Evolutionary conservation across 2,329 filamentous ascomycete species (phyloP).

Genomic region (Pseudocercospora ulei): DNA sequence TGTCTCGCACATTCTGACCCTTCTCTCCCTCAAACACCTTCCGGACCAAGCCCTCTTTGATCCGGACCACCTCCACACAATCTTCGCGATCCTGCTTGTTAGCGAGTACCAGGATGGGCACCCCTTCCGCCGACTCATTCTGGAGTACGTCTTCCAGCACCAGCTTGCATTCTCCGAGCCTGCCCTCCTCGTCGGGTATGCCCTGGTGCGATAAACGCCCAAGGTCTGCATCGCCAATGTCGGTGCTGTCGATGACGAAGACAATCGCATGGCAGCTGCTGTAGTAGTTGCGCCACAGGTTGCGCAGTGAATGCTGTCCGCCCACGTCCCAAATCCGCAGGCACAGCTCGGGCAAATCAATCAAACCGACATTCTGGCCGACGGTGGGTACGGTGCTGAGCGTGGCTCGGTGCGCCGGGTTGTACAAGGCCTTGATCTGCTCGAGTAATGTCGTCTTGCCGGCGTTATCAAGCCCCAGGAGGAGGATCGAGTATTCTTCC

Average conservation of each 20-base stretch:
- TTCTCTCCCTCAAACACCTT: constrained; percentile 94
- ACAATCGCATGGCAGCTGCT: constrained; percentile 89
- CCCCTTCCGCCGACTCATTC: constrained; percentile 77
- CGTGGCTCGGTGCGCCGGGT: constrained; percentile 53
- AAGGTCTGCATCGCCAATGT: constrained; percentile 77
- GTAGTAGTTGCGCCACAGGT: constrained; percentile 95
- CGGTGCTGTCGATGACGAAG: constrained; percentile 92
- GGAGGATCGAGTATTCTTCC: constrained; percentile 97
- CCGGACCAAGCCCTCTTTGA: constrained; percentile 92
- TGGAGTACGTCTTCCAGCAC: constrained; percentile 86
- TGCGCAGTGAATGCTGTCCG: constrained; percentile 77
- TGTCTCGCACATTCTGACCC: constrained; percentile 75
- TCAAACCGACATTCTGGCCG: constrained; percentile 89
- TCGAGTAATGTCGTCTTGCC: constrained; percentile 97
- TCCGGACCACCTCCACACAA: constrained; percentile 91
- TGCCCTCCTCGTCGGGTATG: constrained; percentile 38
- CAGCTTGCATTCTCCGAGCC: constrained; percentile 77
- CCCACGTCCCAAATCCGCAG: constrained; percentile 98
- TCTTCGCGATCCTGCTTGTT: constrained; percentile 98
- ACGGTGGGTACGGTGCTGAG: constrained; percentile 90
- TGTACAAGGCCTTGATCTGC: constrained; percentile 84
- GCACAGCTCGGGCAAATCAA: constrained; percentile 87
- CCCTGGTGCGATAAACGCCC: constrained; percentile 36
- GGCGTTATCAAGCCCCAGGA: constrained; percentile 94
- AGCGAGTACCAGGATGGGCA: constrained; percentile 81